phyloP scores from a whole-genome alignment of 306 rosid genomes.

The Cucumis hystrix region DNA sequence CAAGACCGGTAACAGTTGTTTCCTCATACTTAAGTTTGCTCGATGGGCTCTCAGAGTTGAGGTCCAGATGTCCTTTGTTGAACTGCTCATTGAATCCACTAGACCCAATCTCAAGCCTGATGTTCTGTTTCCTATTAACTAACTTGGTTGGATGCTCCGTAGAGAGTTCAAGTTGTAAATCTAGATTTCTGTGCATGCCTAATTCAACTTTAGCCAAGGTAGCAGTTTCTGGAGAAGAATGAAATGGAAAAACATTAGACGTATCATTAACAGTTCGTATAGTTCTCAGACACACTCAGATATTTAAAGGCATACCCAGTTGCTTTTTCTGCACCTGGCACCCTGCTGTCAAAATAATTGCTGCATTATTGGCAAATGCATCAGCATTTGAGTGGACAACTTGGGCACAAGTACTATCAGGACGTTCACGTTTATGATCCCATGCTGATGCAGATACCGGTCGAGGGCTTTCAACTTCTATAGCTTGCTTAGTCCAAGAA shows the following conservation, averaged over 20 bases:
- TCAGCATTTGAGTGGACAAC: slow-evolving; percentile 62
- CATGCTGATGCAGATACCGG: slow-evolving; percentile 30
- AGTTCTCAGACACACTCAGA: not conserved
- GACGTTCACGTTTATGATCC: slow-evolving; percentile 38
- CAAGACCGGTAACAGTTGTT: slow-evolving; percentile 29
- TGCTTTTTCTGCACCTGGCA: slow-evolving; percentile 33
- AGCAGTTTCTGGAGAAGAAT: slow-evolving; percentile 20
- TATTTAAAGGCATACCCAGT: slow-evolving; percentile 29
- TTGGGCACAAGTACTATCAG: slow-evolving; percentile 82
- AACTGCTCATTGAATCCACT: slow-evolving; percentile 37
- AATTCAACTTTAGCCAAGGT: slow-evolving; percentile 24
- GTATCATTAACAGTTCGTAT: not conserved
- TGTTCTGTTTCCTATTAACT: slow-evolving; percentile 29
- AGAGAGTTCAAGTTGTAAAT: slow-evolving; percentile 20
- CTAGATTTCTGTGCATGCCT: slow-evolving; percentile 19
- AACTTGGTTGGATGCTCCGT: slow-evolving; percentile 31
- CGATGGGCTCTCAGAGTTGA: slow-evolving; percentile 33
- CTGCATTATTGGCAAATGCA: slow-evolving; percentile 24
- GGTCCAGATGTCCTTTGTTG: slow-evolving; percentile 31
- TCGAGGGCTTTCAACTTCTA: slow-evolving; percentile 73
- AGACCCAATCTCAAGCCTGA: slow-evolving; percentile 25
- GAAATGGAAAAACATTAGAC: slow-evolving; percentile 7
- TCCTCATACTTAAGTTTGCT: slow-evolving; percentile 35
- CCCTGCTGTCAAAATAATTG: slow-evolving; percentile 27
- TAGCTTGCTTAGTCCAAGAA: slow-evolving; percentile 80